Conservation (phyloP, 2,329 filamentous ascomycete genomes). For the Harringtonia aguacate region DNA sequence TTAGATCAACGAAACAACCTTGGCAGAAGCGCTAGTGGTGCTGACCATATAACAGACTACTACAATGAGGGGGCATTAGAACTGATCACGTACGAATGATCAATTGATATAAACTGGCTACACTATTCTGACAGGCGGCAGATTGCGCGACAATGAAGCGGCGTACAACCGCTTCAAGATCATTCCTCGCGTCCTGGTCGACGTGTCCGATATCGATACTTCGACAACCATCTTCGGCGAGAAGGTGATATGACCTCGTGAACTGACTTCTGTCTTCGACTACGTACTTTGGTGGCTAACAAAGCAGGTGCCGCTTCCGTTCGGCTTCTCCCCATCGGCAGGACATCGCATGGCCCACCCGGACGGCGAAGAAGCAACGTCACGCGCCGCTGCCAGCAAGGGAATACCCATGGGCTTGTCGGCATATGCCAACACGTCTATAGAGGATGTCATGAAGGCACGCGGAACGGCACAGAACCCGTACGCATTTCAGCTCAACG, state of each 20-base stretch:
- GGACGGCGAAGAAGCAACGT: conserved; percentile 39
- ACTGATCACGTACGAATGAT: conserved; percentile 27
- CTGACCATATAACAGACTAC: conserved; percentile 27
- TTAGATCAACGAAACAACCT: neutral
- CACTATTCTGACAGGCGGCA: conserved; percentile 3
- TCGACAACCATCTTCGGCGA: conserved; percentile 32
- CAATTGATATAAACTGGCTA: neutral
- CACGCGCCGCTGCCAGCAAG: conserved; percentile 30
- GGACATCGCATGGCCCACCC: conserved; percentile 40
- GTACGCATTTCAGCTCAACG: conserved; percentile 41
- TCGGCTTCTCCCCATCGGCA: conserved; percentile 42
- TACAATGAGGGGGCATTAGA: conserved; percentile 48
- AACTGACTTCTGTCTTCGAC: neutral
- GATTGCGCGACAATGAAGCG: conserved; percentile 38
- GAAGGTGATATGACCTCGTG: conserved; percentile 10
- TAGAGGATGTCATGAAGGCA: conserved; percentile 33
- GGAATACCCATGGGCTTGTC: conserved; percentile 36
- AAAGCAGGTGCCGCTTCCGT: conserved; percentile 25
- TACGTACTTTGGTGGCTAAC: neutral
- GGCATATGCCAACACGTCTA: conserved; percentile 30
- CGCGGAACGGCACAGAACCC: conserved; percentile 22
- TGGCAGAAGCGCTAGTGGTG: neutral
- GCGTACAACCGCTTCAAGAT: conserved; percentile 41
- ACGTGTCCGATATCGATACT: conserved; percentile 26
- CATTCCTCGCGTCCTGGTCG: conserved; percentile 29